Base-by-base conservation (phyloP, 805 yeast species). In the Cyberlindnera saturnus region DNA sequence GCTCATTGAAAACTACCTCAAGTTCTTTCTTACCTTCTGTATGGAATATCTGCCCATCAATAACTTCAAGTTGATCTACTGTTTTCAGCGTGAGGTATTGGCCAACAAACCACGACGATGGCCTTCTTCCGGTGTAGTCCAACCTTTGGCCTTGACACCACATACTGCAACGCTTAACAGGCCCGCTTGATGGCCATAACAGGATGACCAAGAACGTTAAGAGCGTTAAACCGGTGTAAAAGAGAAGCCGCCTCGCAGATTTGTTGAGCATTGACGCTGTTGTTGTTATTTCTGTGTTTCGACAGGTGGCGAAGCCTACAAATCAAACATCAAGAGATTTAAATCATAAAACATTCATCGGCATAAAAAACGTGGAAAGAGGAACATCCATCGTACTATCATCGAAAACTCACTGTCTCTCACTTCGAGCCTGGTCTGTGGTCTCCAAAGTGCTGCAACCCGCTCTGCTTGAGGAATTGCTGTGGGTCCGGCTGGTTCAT, bases 1-100 rank as follows among this genome's bases (percentile, higher is more conserved):
- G 82, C 3, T 60, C 57, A 1, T 95, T 95, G 65, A 79, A 89
- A 31, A 90, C 63, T 1, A 87, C 70, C 49, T 85, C 87, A 11
- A 88, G 53, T 19, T 43, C 51, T 28, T 34, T 33, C 11, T 82
- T 86, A 7, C 86, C 54, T n/a, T 73, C 86, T n/a, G 26, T 38
- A 7, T 79, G 74, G 2, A 32, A 39, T n/a, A 43, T 37, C 3
- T 40, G 34, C 5, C 44, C 46, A 40, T 45, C 40, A 16, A 33
- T 20, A 26, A 41, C 36, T 4, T 45, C 46, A 5, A 43, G 37
- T 26, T 46, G 28, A 3, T 40, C 46, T 5, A 15, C 17, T 3
- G 42, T 46, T 40, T 48, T 40, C 28, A 51, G 41, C 31, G 40
- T 48, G 31, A 53, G 31, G 37, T 49, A 47, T 30, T 53, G 50